Evolutionary conservation across 371 early-diverging fungal genomes (phyloP).

Genomic region (Circinella umbellata): DNA sequence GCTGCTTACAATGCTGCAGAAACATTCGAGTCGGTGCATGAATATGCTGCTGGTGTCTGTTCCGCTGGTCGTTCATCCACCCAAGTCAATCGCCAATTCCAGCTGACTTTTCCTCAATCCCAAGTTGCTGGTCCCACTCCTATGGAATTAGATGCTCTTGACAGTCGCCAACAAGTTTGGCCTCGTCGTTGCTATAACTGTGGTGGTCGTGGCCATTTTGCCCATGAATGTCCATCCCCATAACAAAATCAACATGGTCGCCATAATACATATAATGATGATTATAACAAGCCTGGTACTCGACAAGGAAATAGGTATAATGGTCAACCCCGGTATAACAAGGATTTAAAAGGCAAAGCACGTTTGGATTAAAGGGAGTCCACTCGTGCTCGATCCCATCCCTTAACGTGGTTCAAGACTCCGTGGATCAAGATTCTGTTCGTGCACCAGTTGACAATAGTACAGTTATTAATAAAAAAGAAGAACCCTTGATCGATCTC

Average conservation of each 20-base stretch:
- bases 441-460: neutral
- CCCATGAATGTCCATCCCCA: constrained; percentile 3
- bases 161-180: neutral
- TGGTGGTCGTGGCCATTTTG: constrained; percentile 9
- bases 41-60: neutral
- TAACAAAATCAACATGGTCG: neutral
- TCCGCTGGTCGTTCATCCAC: neutral
- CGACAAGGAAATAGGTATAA: too few species aligned
- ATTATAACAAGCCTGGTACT: too few species aligned
- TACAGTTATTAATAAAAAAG: neutral
- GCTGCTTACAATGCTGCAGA: constrained; percentile 13
- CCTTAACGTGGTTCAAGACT: constrained; percentile 6
- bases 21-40: neutral
- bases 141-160: constrained; percentile 8
- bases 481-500: constrained; percentile 4
- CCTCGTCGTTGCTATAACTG: constrained; percentile 14
- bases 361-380: constrained; percentile 8
- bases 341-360: constrained; percentile 14
- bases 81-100: neutral
- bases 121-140: constrained; percentile 5
- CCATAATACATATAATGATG: neutral
- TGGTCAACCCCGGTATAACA: neutral
- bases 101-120: neutral
- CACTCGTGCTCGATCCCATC: neutral
- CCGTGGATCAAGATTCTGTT: neutral